These are phyloP conservation scores for Sugiyamaella lignohabitans DNA, from an alignment of 805 yeast species.

Conservation along the genomic window DNA sequence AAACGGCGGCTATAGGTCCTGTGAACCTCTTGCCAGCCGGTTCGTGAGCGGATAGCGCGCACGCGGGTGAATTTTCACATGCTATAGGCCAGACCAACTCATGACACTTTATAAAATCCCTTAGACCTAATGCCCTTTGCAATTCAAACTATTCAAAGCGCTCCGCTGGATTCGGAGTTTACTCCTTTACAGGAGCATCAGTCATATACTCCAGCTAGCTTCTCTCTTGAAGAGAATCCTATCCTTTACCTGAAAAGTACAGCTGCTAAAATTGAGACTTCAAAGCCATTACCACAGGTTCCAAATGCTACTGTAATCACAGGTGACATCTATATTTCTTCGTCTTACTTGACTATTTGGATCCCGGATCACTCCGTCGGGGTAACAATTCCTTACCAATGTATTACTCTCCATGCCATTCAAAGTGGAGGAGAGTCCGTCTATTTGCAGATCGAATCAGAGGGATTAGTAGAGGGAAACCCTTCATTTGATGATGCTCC, in stretches of 20 bases:
- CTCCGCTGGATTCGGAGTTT: neutral
- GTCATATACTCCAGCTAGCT: slow-evolving; percentile 29
- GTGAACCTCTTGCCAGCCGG: too few species aligned
- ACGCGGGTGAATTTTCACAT: neutral
- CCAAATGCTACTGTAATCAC: neutral
- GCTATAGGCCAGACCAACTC: neutral
- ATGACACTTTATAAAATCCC: neutral
- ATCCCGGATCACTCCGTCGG: slow-evolving; percentile 15
- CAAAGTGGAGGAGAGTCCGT: slow-evolving; percentile 12
- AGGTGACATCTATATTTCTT: slow-evolving; percentile 23
- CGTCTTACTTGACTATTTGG: slow-evolving; percentile 27
- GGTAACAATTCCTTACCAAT: slow-evolving; percentile 19
- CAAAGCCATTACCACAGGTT: neutral
- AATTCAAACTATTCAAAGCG: neutral
- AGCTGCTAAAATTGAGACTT: slow-evolving; percentile 8
- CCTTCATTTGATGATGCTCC: slow-evolving; percentile 1
- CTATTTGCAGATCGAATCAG: slow-evolving; percentile 21
- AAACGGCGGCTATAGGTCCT: too few species aligned
- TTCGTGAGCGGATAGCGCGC: too few species aligned
- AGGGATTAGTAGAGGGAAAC: slow-evolving; percentile 4
- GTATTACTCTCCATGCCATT: slow-evolving; percentile 26
- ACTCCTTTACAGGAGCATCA: slow-evolving; percentile 23
- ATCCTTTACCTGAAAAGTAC: slow-evolving; percentile 22
- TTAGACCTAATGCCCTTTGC: neutral
- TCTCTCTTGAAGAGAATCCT: slow-evolving; percentile 30